Base-by-base conservation (phyloP, 2,329 filamentous ascomycete species). In the Dactylellina haptotyla region DNA sequence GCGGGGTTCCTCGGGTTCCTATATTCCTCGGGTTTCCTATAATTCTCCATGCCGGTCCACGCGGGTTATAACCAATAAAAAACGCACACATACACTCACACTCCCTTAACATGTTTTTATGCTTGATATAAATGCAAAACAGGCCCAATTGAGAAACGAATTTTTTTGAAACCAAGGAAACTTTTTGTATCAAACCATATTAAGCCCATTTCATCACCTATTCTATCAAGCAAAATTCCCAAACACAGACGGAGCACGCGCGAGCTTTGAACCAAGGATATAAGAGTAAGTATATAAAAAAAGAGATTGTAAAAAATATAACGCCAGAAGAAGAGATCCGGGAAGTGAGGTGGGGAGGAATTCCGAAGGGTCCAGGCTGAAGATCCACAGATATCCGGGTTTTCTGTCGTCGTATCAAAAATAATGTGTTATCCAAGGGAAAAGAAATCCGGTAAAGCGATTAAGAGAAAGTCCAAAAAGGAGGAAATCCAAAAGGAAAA, bases 11-110 rank as follows among this genome's bases (percentile, higher is more conserved):
- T n/a, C n/a, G n/a, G n/a, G n/a, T n/a, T n/a, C n/a, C n/a, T n/a
- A n/a, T n/a, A n/a, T n/a, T n/a, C n/a, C n/a, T n/a, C n/a, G 9
- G 10, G 23, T 51, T 23, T 12, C 10, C 8, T 39, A 43, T 8
- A 43, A 53, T 28, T 53, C 46, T 63, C 66, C 58, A 54, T 57
- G 61, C 66, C 66, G 66, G 66, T 71, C 66, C 66, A 71, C 66
- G 66, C 66, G 61, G 66, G 66, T 59, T 54, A 53, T 28, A 25
- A 37, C 30, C 39, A 50, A 54, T 30, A n/a, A 41, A 34, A 59
- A 45, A 23, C 12, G 51, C 37, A 45, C 34, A 57, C 43, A 43
- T 48, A 18, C 10, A 34, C 4, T 34, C 32, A 32, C 23, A 39
- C 16, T 16, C 3, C 18, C 16, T 18, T 14, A 34, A 53, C 56